Evolutionary conservation across 2,329 filamentous ascomycete genomes (phyloP), one percentile per base, ranked within the genome.

Genomic region (Ceratocystis ficicola): DNA sequence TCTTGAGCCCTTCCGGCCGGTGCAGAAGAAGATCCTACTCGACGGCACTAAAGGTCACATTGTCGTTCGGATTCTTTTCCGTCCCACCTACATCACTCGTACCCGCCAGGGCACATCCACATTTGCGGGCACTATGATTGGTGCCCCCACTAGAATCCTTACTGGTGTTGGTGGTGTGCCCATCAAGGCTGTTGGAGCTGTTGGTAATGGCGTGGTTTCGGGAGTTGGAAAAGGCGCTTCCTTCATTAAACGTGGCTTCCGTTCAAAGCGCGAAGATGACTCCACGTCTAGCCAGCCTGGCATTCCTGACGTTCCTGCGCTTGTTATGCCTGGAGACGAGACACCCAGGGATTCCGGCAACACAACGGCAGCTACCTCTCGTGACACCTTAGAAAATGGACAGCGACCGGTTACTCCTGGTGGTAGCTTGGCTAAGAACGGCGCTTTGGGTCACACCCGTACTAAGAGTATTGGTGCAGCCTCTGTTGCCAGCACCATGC

Each of bases 21-120:
- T 89, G 71, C 90, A 95, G 73, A 80, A 90, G 41, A 84, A 80
- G 10, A 83, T 95, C 36, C 77, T 82, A 0, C 80, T 99, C 1
- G 90, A 96, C 72, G 94, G 94, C 36, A 95, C 96, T 76, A 95
- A 90, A 2, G 94, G 94, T 36, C 83, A 83, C 1, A 80, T 99
- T 62, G 84, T 90, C 61, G 75, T 99, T 68, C 88, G 90, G 70
- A 82, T 99, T 73, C 79, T 97, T 28, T 99, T 99, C 84, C 90
- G 90, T 68, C 90, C 94, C 12, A 86, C 90, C 73, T 99, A 97
- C 72, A 87, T 99, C 68, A 88, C 87, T 15, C 86, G 94, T 65
- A 83, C 88, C 12, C 84, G 91, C 62, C 90, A 96, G 75, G 94
- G 94, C 63, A 94, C 91, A 0, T 91, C 91, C 0, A 96, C 93